Base-by-base conservation (phyloP, 2,329 filamentous ascomycete genomes). In the Cercospora sesami region DNA sequence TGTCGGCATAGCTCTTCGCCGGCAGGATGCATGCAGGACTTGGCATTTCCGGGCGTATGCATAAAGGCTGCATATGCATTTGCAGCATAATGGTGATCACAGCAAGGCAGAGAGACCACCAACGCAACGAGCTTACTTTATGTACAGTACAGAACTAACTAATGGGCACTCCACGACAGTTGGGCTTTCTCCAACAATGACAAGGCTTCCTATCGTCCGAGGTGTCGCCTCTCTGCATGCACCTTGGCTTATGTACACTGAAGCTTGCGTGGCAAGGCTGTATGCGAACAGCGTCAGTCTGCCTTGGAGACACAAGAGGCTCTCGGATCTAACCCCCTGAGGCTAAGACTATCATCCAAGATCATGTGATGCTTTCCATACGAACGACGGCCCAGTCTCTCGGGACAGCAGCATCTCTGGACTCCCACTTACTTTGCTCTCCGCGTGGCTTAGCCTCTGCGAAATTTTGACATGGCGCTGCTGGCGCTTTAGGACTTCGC, bases 31-130 rank as follows among this genome's bases (percentile, higher is more conserved):
- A 36, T 59, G 55, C 55, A 59, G 16, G 55, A 36, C 55, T 59
- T 59, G 55, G 55, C 55, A 26, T 55, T 55, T 55, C 48, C 23
- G 48, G 48, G 55, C 28, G 55, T 59, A 23, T 59, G 55, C 31
- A 59, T 59, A 36, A 33, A 59, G 28, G 30, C 55, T 59, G 55
- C 55, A 36, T 59, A 10, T 31, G 28, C 28, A 31, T 21, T 31
- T 18, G 55, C 55, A 59, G 55, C 55, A 59, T 14, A 30, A 36
- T 3, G 55, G 55, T 36, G 28, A 23, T 59, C 16, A 23, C 55
- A 59, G 16, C 55, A 59, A 55, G 48, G 55, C 55, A 59, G 55
- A 59, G 28, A 36, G 26, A n/a, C 21, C 16, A 55, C 12, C 48
- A 55, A 55, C 48, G 26, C 48, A 16, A 55, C 12, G 48, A 55